phyloP scores from a whole-genome alignment of 257 asterid species.

The Gynochthodes officinalis region DNA sequence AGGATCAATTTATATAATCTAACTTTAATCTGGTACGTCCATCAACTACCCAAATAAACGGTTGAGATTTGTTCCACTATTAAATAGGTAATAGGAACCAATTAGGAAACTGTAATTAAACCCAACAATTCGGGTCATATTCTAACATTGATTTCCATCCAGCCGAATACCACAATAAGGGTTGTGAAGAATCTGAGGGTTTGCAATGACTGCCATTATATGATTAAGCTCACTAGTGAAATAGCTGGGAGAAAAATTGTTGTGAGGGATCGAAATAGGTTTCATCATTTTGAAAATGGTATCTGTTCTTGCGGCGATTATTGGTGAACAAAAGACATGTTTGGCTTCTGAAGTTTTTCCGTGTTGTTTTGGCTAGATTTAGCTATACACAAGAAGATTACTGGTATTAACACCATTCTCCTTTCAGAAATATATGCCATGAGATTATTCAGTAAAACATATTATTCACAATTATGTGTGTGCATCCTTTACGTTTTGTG shows the following conservation, averaged over 20 bases:
- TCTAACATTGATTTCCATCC: constrained; percentile 39
- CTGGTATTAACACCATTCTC: neutral
- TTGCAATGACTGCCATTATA: constrained; percentile 49
- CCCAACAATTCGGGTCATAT: too few species aligned
- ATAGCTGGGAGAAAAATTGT: constrained; percentile 33
- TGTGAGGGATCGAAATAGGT: constrained; percentile 57
- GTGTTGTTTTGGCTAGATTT: too few species aligned
- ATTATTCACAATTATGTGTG: neutral
- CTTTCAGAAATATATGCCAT: neutral
- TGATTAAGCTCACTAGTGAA: constrained; percentile 46
- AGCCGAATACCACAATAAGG: constrained; percentile 29
- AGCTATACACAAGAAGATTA: too few species aligned
- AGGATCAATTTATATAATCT: too few species aligned
- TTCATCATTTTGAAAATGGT: constrained; percentile 62
- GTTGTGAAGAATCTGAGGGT: constrained; percentile 52
- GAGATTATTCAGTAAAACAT: neutral
- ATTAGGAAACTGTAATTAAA: too few species aligned
- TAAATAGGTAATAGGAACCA: too few species aligned
- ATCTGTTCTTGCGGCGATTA: constrained; percentile 54
- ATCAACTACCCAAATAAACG: too few species aligned
- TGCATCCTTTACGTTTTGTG: neutral
- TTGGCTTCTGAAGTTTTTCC: too few species aligned
- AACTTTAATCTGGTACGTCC: too few species aligned
- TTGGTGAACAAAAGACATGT: constrained; percentile 28
- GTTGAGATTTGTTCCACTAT: too few species aligned